Conservation (phyloP, 1,139 yeast genomes). For the Candida smagusa region DNA sequence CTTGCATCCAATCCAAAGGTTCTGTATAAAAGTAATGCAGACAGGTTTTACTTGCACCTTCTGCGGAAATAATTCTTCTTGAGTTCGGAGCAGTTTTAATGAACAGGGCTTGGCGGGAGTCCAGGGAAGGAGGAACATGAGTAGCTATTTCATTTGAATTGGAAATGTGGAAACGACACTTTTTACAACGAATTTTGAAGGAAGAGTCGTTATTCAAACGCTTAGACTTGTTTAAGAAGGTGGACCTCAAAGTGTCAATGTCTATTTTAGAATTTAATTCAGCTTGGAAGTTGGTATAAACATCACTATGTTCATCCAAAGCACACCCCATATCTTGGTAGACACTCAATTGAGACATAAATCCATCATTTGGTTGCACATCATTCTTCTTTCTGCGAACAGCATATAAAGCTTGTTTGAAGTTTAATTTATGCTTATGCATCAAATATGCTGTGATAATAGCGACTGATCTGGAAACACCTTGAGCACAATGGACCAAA, state of each 20-base stretch:
- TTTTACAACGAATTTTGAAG: slow-evolving; percentile 59
- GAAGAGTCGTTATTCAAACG: background rate
- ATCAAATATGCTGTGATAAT: slow-evolving; percentile 75
- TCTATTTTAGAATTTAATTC: slow-evolving; percentile 25
- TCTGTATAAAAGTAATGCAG: slow-evolving; percentile 80
- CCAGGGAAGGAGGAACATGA: slow-evolving; percentile 59
- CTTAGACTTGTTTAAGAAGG: slow-evolving; percentile 3
- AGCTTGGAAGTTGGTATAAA: slow-evolving; percentile 27
- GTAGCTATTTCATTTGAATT: slow-evolving; percentile 47
- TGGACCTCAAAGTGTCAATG: slow-evolving; percentile 15
- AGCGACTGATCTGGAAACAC: slow-evolving; percentile 78
- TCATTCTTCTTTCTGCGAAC: slow-evolving; percentile 57
- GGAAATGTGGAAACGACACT: slow-evolving; percentile 63
- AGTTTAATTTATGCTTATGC: slow-evolving; percentile 60
- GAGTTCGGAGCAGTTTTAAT: slow-evolving; percentile 60
- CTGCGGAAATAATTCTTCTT: slow-evolving; percentile 49
- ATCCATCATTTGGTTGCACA: slow-evolving; percentile 76
- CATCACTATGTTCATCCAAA: slow-evolving; percentile 20
- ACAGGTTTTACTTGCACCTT: slow-evolving; percentile 58
- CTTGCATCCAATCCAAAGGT: slow-evolving; percentile 89
- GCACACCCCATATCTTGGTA: slow-evolving; percentile 41
- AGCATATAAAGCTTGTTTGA: slow-evolving; percentile 67
- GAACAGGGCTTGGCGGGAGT: slow-evolving; percentile 61
- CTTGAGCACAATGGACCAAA: slow-evolving; percentile 79
- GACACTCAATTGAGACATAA: slow-evolving; percentile 64